Evolutionary conservation across 495 filamentous ascomycete species (phyloP).

Genomic region (Entonaema liquescens): DNA sequence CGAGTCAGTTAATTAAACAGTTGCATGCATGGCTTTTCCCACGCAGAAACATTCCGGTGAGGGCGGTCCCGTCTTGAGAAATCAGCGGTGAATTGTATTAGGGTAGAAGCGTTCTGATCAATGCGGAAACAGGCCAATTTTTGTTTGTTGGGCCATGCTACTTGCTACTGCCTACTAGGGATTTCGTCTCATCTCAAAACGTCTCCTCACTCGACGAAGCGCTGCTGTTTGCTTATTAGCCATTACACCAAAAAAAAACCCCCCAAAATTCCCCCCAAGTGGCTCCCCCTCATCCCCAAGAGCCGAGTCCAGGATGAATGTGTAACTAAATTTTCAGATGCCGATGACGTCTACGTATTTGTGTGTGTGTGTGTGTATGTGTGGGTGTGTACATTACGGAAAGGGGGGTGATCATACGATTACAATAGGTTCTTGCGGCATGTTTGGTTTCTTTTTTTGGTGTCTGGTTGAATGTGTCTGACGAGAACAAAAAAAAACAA

Average conservation of each 20-base stretch:
- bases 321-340: slow-evolving; percentile 1
- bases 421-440: not conserved
- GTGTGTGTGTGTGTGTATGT: slow-evolving; percentile 1
- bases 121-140: slow-evolving; percentile 17
- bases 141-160: slow-evolving; percentile 8
- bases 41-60: slow-evolving; percentile 24
- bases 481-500: not conserved
- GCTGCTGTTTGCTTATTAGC: slow-evolving; percentile 7
- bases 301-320: not conserved
- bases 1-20: slow-evolving; percentile 16
- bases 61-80: slow-evolving; percentile 24
- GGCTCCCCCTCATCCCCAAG: not conserved
- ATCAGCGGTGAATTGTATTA: slow-evolving; percentile 6
- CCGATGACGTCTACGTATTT: not conserved
- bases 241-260: not conserved
- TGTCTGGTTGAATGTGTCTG: not conserved
- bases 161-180: not conserved
- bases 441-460: not conserved
- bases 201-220: slow-evolving; percentile 3
- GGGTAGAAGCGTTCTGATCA: slow-evolving; percentile 28
- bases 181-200: not conserved
- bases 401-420: not conserved
- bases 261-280: not conserved
- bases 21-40: slow-evolving; percentile 13
- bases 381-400: slow-evolving; percentile 1